Base-by-base conservation (phyloP, 805 yeast genomes). In the Candida tallmaniae region DNA sequence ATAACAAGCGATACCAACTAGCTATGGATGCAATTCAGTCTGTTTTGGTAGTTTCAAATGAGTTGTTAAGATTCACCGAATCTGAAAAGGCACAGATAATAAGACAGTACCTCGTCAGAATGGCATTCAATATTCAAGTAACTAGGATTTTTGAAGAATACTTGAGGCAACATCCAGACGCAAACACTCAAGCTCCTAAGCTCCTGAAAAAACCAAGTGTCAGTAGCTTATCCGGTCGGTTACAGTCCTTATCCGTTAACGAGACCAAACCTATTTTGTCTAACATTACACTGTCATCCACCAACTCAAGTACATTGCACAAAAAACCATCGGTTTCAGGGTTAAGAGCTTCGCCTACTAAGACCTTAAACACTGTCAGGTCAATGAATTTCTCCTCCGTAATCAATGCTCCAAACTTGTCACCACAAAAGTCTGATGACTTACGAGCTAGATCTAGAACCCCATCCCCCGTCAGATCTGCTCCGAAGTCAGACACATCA, bases 101-200 rank as follows among this genome's bases (percentile, higher is more conserved):
- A 11, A 39, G 58, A 17, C 53, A 52, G 7, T 82, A 76, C 48
- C 57, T 80, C 20, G 60, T 57, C 14, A 67, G 59, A 29, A 46
- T 81, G 31, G 83, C 84, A 11, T 70, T 76, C 34, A 68, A 73
- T 36, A 75, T 80, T 11, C 89, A 82, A 54, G 74, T 79, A n/a
- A 75, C 74, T 8, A 57, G 89, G 31, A 72, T 82, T 8, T 80
- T 71, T 52, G 73, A 70, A 17, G 59, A 52, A 36, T 48, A 50
- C 33, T 25, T 52, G 10, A 54, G 50, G 15, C 35, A 32, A 32
- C 12, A 29, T 11, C 32, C 32, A 11, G 27, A 29, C 10, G n/a
- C 11, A n/a, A 18, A 20, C 13, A 8, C 9, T 14, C 5, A 23
- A 6, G 6, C 6, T 7, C 23, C 23, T 7, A 20, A 20, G 10